Conservation (phyloP, 129 eudicot species). For the Deinandra increscens region DNA sequence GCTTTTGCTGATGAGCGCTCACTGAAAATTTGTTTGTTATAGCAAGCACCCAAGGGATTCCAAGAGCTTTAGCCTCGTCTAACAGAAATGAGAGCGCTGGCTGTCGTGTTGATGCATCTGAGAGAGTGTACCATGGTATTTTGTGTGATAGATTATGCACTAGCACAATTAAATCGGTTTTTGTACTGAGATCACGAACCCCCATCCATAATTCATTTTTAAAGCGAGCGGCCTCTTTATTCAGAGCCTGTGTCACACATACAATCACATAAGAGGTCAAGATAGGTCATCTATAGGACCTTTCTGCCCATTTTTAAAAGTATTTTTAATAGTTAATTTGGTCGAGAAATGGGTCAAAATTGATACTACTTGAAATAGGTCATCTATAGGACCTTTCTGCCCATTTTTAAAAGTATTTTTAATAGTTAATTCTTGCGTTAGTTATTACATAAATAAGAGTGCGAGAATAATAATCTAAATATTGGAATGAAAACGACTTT, state of each 20-base stretch:
- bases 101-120: conserved; percentile 52
- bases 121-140: conserved; percentile 59
- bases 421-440: too few relatives aligned
- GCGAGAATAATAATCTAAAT: too few relatives aligned
- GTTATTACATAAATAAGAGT: too few relatives aligned
- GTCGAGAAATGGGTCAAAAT: not conserved
- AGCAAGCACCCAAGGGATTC: conserved; percentile 95
- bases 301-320: too few relatives aligned
- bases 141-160: conserved; percentile 89
- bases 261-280: conserved; percentile 11
- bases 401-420: too few relatives aligned
- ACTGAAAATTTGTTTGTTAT: conserved; percentile 91
- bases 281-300: too few relatives aligned
- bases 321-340: too few relatives aligned
- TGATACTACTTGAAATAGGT: too few relatives aligned
- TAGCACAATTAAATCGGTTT: conserved; percentile 80
- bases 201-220: conserved; percentile 91
- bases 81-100: conserved; percentile 72
- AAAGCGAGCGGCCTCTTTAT: conserved; percentile 66
- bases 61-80: conserved; percentile 87
- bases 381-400: too few relatives aligned
- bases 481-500: too few relatives aligned
- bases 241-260: conserved; percentile 60
- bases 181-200: conserved; percentile 75
- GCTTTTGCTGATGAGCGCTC: conserved; percentile 85